Conservation (phyloP, 2,329 filamentous ascomycete species). For the Ilyonectria mors-panacis region DNA sequence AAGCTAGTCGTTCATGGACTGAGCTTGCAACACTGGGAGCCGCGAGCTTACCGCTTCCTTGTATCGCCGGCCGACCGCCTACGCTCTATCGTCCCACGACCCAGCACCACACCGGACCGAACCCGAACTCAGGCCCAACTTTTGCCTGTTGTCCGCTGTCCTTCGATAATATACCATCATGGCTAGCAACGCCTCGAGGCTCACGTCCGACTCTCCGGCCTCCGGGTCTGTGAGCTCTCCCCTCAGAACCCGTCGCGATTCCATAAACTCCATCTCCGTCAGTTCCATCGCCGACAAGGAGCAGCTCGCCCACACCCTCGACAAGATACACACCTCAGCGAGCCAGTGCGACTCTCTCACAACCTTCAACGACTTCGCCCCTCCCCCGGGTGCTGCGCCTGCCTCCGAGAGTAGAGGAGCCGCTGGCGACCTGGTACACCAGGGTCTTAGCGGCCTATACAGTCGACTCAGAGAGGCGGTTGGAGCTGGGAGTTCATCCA, state of each 20-base stretch:
- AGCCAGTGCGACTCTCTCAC: conserved; percentile 88
- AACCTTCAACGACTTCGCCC: conserved; percentile 93
- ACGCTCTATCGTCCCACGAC: conserved; percentile 9
- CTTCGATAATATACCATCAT: conserved; percentile 31
- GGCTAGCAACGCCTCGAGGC: conserved; percentile 50
- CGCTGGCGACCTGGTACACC: conserved; percentile 82
- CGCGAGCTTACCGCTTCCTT: conserved; percentile 17
- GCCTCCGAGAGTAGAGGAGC: conserved; percentile 78
- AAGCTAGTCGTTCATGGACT: conserved; percentile 27
- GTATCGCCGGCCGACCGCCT: conserved; percentile 20
- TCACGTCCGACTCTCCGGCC: conserved; percentile 47
- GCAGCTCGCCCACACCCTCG: conserved; percentile 81
- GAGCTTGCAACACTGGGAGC: conserved; percentile 20
- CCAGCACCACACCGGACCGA: not conserved
- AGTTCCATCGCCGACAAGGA: conserved; percentile 72
- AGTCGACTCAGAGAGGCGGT: conserved; percentile 87
- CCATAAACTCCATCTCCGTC: conserved; percentile 59
- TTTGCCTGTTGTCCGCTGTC: conserved; percentile 9
- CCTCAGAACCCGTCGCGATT: conserved; percentile 55
- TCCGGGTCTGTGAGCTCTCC: conserved; percentile 50
- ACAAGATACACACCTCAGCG: conserved; percentile 91
- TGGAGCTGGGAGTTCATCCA: conserved; percentile 71
- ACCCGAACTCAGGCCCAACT: conserved; percentile 18
- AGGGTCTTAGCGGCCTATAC: conserved; percentile 91
- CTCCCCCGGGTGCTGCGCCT: conserved; percentile 72